Base-by-base conservation (phyloP, 2,329 filamentous ascomycete species). In the Phoma sp. region DNA sequence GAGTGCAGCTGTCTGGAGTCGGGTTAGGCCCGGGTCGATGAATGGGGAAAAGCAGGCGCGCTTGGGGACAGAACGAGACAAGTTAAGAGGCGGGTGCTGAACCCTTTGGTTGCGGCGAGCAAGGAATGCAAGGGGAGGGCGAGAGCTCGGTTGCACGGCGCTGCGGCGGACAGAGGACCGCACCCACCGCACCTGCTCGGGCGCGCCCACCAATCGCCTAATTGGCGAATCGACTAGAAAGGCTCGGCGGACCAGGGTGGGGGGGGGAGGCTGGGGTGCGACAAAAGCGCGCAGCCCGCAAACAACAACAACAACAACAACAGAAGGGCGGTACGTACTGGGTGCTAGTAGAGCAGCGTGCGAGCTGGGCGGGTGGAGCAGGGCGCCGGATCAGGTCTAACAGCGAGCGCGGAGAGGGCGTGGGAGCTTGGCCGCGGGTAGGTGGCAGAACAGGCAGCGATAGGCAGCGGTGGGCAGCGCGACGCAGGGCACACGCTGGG, bases 1-100 rank as follows among this genome's bases (percentile, higher is more conserved):
- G 57, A 51, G 56, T 61, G 62, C 62, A 68, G 64, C 55, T 46
- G 52, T 46, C 46, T 57, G 59, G 46, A 66, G 61, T 62, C 57
- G 63, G 66, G 67, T 72, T 72, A 73, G 70, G 62, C 68, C 65
- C 62, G 68, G 64, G 62, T 58, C 55, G 64, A 66, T 72, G 65
- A 72, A 72, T 68, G 67, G 66, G 70, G 71, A 74, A 74, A 72
- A 68, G 70, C 62, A 70, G 67, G 65, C 63, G 69, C 67, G 68
- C 68, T 71, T 71, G 68, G 68, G 67, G 68, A 55, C 52, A 68
- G 66, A 67, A 70, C 68, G 67, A 69, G 67, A 66, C 69, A 70
- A 71, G 69, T 64, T 67, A 55, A 55, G 52, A 55, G 43, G 52
- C 52, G 52, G 52, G 66, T 62, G 58, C 61, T 72, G 69, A 63